Conservation (phyloP, 2,329 filamentous ascomycete genomes). For the Sporothrix pallida region DNA sequence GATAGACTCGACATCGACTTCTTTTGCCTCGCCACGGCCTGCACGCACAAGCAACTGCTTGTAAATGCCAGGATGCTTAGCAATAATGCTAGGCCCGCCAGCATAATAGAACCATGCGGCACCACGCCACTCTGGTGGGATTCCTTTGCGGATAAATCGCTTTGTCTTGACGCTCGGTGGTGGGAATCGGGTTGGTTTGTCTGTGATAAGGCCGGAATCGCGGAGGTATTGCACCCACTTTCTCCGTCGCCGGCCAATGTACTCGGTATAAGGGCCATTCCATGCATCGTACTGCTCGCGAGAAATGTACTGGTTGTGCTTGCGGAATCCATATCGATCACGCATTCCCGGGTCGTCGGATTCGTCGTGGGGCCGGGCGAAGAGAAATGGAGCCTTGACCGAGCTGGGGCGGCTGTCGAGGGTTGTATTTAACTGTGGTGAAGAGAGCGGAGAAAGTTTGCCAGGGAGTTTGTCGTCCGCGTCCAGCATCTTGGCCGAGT, state of each 20-base stretch:
- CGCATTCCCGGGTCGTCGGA: conserved; percentile 60
- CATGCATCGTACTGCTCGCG: conserved; percentile 80
- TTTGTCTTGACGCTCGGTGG: conserved; percentile 82
- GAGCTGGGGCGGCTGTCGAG: conserved; percentile 34
- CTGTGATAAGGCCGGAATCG: conserved; percentile 74
- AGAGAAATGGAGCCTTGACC: conserved; percentile 32
- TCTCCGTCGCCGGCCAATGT: conserved; percentile 73
- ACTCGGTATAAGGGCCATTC: conserved; percentile 75
- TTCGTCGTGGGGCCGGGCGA: conserved; percentile 44
- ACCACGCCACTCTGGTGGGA: conserved; percentile 92
- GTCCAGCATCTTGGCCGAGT: conserved; percentile 58
- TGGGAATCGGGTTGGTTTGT: conserved; percentile 77
- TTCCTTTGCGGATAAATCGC: conserved; percentile 88
- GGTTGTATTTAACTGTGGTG: conserved; percentile 17
- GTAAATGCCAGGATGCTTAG: conserved; percentile 79
- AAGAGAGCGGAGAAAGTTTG: conserved; percentile 20
- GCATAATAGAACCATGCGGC: conserved; percentile 97
- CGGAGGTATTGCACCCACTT: conserved; percentile 84
- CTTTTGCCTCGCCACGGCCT: conserved; percentile 58
- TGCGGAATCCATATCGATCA: conserved; percentile 92
- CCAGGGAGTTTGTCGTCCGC: conserved; percentile 37
- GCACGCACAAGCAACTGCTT: conserved; percentile 66
- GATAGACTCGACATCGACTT: conserved; percentile 83
- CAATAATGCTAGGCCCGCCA: conserved; percentile 79
- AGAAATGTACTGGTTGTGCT: conserved; percentile 79